Conservation (phyloP, 805 yeast genomes). For the Wickerhamiella azymoides region DNA sequence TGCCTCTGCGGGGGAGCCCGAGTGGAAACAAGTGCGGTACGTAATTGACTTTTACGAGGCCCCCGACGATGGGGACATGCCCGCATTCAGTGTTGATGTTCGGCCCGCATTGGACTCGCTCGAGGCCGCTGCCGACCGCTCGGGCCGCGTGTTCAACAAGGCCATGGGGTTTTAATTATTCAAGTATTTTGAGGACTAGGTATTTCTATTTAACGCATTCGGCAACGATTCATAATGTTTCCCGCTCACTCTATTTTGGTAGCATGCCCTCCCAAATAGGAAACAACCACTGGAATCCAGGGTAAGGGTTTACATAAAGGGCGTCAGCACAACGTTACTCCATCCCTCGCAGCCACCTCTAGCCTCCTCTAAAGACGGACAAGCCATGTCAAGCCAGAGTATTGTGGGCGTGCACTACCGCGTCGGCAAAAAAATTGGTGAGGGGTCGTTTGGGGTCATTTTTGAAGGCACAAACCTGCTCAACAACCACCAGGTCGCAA, state of each 20-base stretch:
- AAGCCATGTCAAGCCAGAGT: slow-evolving; percentile 10
- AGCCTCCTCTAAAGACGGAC: neutral
- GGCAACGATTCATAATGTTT: neutral
- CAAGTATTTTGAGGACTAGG: neutral
- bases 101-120: slow-evolving; percentile 81
- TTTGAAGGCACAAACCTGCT: slow-evolving; percentile 90
- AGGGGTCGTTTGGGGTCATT: slow-evolving; percentile 95
- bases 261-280: neutral
- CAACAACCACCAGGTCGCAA: slow-evolving; percentile 87
- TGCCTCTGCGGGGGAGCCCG: neutral
- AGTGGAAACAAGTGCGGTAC: slow-evolving; percentile 66
- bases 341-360: neutral
- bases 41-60: slow-evolving; percentile 96
- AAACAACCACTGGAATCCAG: neutral
- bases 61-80: slow-evolving; percentile 72
- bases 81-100: slow-evolving; percentile 84
- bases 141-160: neutral
- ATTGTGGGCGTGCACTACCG: slow-evolving; percentile 91
- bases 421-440: slow-evolving; percentile 95
- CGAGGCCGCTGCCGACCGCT: slow-evolving; percentile 41
- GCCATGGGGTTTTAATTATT: neutral
- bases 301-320: neutral
- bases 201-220: too few relatives aligned
- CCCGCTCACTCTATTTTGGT: neutral
- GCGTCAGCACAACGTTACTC: neutral